Conservation (phyloP, 1,139 yeast species). For the Yamadazyma sp. region DNA sequence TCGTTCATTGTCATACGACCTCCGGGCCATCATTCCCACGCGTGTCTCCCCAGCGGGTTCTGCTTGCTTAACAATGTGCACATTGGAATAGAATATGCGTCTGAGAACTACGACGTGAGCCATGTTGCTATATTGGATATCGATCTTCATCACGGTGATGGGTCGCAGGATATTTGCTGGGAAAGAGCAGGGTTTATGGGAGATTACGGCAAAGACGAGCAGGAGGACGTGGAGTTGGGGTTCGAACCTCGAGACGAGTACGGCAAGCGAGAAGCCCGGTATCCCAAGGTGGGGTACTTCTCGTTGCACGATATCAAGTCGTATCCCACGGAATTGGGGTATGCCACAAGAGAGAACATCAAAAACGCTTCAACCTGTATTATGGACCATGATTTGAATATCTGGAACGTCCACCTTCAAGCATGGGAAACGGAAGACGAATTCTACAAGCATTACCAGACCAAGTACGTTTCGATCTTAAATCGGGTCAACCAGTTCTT, state of each 20-base stretch:
- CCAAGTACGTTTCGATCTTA: slow-evolving; percentile 61
- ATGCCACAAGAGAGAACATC: slow-evolving; percentile 69
- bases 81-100: slow-evolving; percentile 79
- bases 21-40: slow-evolving; percentile 91
- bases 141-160: slow-evolving; percentile 92
- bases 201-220: slow-evolving; percentile 48
- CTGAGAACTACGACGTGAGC: slow-evolving; percentile 59
- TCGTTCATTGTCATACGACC: slow-evolving; percentile 76
- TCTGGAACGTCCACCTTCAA: slow-evolving; percentile 84
- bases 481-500: slow-evolving; percentile 71
- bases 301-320: slow-evolving; percentile 85
- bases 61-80: slow-evolving; percentile 83
- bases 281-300: slow-evolving; percentile 76
- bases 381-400: slow-evolving; percentile 75
- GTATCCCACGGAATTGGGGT: slow-evolving; percentile 81
- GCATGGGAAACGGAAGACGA: slow-evolving; percentile 64
- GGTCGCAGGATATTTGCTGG: slow-evolving; percentile 87
- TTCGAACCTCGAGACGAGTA: slow-evolving; percentile 46
- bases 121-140: slow-evolving; percentile 84
- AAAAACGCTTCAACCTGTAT: slow-evolving; percentile 79
- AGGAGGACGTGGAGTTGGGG: slow-evolving; percentile 34
- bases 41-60: slow-evolving; percentile 83
- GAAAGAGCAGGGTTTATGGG: slow-evolving; percentile 65
- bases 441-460: slow-evolving; percentile 62
- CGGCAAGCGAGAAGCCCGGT: slow-evolving; percentile 52